phyloP scores from a whole-genome alignment of 306 rosid genomes.

The Bauhinia variegata region DNA sequence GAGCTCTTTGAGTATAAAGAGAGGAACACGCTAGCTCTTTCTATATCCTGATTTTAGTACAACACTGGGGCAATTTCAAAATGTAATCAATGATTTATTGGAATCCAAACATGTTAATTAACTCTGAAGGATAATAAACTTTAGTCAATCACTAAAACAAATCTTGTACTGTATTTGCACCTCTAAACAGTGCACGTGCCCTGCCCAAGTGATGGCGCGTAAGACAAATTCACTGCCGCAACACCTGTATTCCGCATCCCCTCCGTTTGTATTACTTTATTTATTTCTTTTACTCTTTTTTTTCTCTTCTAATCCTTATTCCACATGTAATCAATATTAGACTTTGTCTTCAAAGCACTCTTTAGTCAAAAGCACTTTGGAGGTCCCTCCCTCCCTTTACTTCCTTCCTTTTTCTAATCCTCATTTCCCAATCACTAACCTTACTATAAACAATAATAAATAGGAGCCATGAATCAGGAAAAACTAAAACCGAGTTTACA shows the following conservation, averaged over 20 bases:
- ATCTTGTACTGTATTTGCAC: not conserved
- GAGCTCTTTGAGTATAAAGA: too few species aligned
- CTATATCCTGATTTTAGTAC: too few species aligned
- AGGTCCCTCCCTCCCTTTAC: conserved; percentile 57
- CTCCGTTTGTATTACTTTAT: conserved; percentile 28
- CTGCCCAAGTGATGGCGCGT: not conserved
- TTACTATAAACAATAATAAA: conserved; percentile 25
- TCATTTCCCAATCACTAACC: conserved; percentile 45
- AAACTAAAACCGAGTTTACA: conserved; percentile 34
- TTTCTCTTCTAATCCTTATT: not conserved
- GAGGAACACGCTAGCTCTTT: too few species aligned
- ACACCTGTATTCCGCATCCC: conserved; percentile 14
- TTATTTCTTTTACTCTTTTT: not conserved
- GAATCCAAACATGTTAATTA: conserved; percentile 40
- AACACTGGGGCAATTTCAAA: conserved; percentile 23
- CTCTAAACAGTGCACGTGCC: conserved; percentile 11
- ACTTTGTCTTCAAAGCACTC: conserved; percentile 48
- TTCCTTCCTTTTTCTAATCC: conserved; percentile 39
- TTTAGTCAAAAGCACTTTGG: conserved; percentile 80
- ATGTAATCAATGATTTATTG: conserved; percentile 33
- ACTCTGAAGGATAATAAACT: not conserved
- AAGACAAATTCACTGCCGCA: conserved; percentile 46
- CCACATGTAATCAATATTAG: too few species aligned
- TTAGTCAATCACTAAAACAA: conserved; percentile 20
- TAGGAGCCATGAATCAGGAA: conserved; percentile 43